These are phyloP conservation scores for Solanum chiquidenum DNA, from an alignment of 257 asterid genomes.

Conservation along the genomic window DNA sequence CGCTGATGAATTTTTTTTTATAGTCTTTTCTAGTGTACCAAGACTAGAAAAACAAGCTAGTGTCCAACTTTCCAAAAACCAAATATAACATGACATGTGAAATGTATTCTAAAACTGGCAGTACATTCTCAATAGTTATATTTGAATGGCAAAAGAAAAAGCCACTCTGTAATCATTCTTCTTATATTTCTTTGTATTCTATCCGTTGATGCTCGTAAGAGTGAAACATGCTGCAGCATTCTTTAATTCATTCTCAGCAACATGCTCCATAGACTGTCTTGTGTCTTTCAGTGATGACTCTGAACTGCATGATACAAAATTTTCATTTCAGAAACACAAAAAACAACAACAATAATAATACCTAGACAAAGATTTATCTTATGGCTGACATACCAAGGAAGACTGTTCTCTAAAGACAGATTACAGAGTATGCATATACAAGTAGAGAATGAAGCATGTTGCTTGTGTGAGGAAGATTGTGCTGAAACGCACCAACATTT, in stretches of 20 bases:
- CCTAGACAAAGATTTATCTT: background rate
- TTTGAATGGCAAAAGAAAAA: constrained; percentile 11
- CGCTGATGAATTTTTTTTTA: background rate
- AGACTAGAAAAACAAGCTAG: background rate
- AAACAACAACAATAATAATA: background rate
- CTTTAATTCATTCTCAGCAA: constrained; percentile 66
- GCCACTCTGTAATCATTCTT: constrained; percentile 8
- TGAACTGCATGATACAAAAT: constrained; percentile 29
- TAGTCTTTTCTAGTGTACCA: background rate
- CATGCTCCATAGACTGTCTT: constrained; percentile 53
- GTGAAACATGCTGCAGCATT: constrained; percentile 79
- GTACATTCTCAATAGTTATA: constrained; percentile 11
- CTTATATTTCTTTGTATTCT: constrained; percentile 1
- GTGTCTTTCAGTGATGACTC: constrained; percentile 62
- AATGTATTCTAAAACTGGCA: background rate
- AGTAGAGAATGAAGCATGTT: too few relatives aligned
- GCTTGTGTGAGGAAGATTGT: too few relatives aligned
- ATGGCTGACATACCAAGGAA: background rate
- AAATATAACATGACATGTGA: background rate
- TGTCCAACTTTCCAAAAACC: background rate
- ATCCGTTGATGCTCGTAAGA: constrained; percentile 63
- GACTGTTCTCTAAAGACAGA: background rate
- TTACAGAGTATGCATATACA: too few relatives aligned
- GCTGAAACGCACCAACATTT: background rate
- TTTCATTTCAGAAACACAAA: background rate